Percentiles rank a stretch among this genome's conserved stretches.
phyloP scores from a whole-genome alignment of 78 protist genomes.

The Bigelowiella natans region DNA sequence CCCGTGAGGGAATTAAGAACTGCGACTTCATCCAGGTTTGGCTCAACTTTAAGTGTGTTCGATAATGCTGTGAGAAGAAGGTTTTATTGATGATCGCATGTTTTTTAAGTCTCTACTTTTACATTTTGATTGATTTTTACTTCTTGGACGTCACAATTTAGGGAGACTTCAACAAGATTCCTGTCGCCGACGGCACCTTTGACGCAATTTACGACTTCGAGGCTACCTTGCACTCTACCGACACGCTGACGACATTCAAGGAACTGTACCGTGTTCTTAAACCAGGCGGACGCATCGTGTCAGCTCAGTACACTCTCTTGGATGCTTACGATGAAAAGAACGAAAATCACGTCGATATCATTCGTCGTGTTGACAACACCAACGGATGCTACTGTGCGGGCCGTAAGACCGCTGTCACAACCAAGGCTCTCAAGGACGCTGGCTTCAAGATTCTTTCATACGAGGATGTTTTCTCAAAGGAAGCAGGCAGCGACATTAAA shows the following conservation, averaged over 20 bases:
- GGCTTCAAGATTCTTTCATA: background rate
- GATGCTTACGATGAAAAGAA: background rate
- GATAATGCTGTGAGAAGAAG: background rate
- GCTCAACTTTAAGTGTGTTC: background rate
- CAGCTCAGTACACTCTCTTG: background rate
- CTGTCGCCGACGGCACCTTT: background rate
- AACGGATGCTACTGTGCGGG: slow-evolving; percentile 8
- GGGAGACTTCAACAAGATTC: background rate
- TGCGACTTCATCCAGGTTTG: slow-evolving; percentile 49
- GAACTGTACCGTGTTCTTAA: slow-evolving; percentile 16
- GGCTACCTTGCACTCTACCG: slow-evolving; percentile 4
- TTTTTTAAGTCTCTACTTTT: background rate
- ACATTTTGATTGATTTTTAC: background rate
- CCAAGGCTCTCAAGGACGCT: slow-evolving; percentile 2
- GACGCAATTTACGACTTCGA: slow-evolving; percentile 7
- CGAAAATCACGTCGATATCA: background rate
- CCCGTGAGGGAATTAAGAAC: background rate
- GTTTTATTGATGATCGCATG: background rate
- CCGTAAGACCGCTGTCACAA: background rate
- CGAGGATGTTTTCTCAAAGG: background rate
- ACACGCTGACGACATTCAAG: background rate
- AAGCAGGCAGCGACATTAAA: background rate
- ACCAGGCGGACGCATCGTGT: slow-evolving; percentile 10
- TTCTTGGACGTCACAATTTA: background rate
- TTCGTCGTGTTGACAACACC: background rate